Percentiles rank a stretch among this genome's conserved stretches.
These are phyloP conservation scores for Eucalyptus guilfoylei DNA, from an alignment of 345 rosid species.

Conservation along the genomic window DNA sequence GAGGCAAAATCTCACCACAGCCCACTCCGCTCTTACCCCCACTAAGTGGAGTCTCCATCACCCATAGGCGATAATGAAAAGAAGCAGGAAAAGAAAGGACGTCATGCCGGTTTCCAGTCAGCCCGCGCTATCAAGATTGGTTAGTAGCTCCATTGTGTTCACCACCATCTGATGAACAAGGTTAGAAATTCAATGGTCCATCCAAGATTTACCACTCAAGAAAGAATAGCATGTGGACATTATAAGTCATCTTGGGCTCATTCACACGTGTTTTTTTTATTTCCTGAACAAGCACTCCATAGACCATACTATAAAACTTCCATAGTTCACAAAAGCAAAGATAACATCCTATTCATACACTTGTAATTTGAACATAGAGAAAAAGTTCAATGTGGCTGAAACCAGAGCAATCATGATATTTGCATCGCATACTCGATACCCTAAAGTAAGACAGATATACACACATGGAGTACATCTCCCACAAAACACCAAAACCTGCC, in stretches of 20 bases:
- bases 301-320: background rate
- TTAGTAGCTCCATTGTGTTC: background rate
- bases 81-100: background rate
- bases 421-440: background rate
- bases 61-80: background rate
- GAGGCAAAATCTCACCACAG: background rate
- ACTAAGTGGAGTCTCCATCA: background rate
- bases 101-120: fast-evolving
- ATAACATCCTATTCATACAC: background rate
- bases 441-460: background rate
- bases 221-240: background rate
- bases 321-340: background rate
- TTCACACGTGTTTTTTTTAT: background rate
- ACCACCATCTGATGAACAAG: background rate
- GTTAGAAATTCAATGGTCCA: background rate
- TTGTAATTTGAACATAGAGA: background rate
- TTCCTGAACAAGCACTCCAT: background rate
- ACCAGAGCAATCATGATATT: background rate
- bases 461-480: background rate
- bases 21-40: background rate
- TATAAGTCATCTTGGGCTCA: background rate
- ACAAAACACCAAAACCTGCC: background rate
- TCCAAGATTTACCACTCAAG: background rate
- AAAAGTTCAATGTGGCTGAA: background rate
- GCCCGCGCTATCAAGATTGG: background rate